These are phyloP conservation scores for Raphidocelis subcapitata DNA, from an alignment of 139 green algal genomes.

Conservation along the genomic window DNA sequence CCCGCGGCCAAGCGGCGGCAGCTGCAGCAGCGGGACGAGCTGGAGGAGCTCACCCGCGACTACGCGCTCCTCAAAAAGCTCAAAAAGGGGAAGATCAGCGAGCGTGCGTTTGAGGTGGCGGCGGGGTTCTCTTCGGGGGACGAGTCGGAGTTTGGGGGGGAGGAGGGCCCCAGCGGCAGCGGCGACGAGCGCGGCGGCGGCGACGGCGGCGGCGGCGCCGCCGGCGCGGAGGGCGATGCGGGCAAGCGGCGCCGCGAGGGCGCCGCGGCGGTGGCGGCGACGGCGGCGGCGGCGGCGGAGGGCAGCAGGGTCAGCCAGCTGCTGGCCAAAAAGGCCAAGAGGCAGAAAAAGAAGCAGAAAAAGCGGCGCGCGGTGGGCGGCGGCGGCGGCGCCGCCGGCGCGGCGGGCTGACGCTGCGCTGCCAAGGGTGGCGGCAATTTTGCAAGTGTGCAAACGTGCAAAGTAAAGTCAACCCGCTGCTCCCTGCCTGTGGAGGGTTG, in stretches of 20 bases:
- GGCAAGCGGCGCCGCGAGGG: not conserved
- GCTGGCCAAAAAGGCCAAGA: no score
- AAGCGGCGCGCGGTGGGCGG: no score
- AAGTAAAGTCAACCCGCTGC: no score
- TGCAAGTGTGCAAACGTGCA: no score
- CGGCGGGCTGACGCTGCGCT: no score
- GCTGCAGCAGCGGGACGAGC: conserved; percentile 67
- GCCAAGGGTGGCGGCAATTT: no score
- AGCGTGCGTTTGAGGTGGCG: conserved; percentile 52
- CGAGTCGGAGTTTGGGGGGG: conserved; percentile 22
- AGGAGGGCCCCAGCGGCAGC: not conserved
- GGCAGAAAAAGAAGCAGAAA: no score
- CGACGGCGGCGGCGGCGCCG: not conserved
- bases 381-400: no score
- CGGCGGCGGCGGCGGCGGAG: no score
- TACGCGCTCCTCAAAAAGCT: conserved; percentile 74
- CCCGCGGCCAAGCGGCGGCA: conserved; percentile 75
- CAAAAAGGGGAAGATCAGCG: conserved; percentile 65
- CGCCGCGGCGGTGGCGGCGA: not conserved
- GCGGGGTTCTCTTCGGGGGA: conserved; percentile 34
- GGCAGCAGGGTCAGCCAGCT: no score
- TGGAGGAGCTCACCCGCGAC: conserved; percentile 70
- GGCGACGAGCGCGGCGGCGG: not conserved
- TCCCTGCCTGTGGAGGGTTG: no score
- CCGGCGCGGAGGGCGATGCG: not conserved